Evolutionary conservation across 2,329 filamentous ascomycete genomes (phyloP).

Genomic region (Exophiala calicioides): DNA sequence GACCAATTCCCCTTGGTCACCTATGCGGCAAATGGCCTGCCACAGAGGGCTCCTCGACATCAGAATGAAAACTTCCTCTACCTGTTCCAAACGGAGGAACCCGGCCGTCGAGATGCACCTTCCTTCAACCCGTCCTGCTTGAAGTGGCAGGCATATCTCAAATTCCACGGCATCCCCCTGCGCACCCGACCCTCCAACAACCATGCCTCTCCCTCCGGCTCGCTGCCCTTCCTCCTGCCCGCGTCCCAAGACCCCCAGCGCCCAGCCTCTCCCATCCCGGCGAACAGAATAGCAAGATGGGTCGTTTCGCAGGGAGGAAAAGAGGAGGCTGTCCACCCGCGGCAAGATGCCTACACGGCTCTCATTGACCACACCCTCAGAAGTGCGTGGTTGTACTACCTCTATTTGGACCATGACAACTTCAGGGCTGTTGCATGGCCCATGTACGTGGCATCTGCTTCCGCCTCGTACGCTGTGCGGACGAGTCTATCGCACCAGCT

Average conservation of each 20-base stretch:
- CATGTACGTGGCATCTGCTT: slow-evolving; percentile 69
- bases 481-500: slow-evolving; percentile 66
- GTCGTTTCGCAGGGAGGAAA: slow-evolving; percentile 44
- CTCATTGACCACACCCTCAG: slow-evolving; percentile 77
- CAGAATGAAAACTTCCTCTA: slow-evolving; percentile 64
- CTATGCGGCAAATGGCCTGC: slow-evolving; percentile 74
- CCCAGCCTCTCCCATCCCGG: slow-evolving; percentile 53
- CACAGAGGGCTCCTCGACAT: slow-evolving; percentile 57
- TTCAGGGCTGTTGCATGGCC: slow-evolving; percentile 63
- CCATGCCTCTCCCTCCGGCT: slow-evolving; percentile 85
- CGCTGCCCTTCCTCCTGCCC: slow-evolving; percentile 83
- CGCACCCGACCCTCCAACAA: slow-evolving; percentile 74
- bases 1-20: slow-evolving; percentile 76
- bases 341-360: slow-evolving; percentile 74
- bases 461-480: slow-evolving; percentile 63
- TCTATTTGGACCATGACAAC: slow-evolving; percentile 76
- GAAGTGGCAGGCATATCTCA: slow-evolving; percentile 94
- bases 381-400: slow-evolving; percentile 80
- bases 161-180: slow-evolving; percentile 70
- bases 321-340: slow-evolving; percentile 54
- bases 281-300: slow-evolving; percentile 70
- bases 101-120: slow-evolving; percentile 58
- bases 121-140: slow-evolving; percentile 92
- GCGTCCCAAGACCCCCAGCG: slow-evolving; percentile 31
- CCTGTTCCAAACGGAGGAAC: slow-evolving; percentile 70